phyloP scores from a whole-genome alignment of 352 stramenopile species.

The Pythium scleroteichum region DNA sequence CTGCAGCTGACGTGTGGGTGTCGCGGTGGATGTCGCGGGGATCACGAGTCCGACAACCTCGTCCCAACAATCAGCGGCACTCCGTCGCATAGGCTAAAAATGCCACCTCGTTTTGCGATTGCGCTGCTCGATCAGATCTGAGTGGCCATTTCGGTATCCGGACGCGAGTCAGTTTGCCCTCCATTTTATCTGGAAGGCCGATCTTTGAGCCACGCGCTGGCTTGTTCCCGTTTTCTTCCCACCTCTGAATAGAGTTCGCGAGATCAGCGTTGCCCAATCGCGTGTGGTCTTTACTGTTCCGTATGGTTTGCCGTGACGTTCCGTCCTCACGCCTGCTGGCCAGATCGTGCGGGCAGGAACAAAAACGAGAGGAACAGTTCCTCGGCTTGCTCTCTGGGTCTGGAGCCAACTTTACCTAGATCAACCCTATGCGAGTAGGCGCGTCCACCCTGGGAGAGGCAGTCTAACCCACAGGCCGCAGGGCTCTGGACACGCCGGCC shows the following conservation, averaged over 20 bases:
- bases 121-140: too few species aligned
- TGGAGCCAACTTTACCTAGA: not conserved
- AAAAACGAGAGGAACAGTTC: slow-evolving; percentile 9
- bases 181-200: slow-evolving; percentile 4
- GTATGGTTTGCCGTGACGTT: slow-evolving; percentile 30
- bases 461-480: slow-evolving; percentile 1
- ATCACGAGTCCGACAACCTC: not conserved
- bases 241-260: slow-evolving; percentile 7
- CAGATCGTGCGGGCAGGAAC: slow-evolving; percentile 17
- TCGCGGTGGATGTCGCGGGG: not conserved
- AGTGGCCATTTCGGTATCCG: slow-evolving; percentile 14
- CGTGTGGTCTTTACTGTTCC: slow-evolving; percentile 9
- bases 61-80: not conserved
- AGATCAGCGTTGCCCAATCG: slow-evolving; percentile 12
- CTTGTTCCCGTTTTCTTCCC: slow-evolving; percentile 18
- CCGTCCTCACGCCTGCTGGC: slow-evolving; percentile 24
- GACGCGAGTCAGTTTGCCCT: slow-evolving; percentile 6
- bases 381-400: slow-evolving; percentile 14
- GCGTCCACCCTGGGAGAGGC: slow-evolving; percentile 8
- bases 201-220: slow-evolving; percentile 22
- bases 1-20: too few species aligned
- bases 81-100: not conserved
- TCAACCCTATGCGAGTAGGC: slow-evolving; percentile 5
- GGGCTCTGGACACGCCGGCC: not conserved
- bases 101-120: not conserved